Percentiles rank a stretch among this genome's conserved stretches.
These are phyloP conservation scores for Cercospora sojina DNA, from an alignment of 2,329 filamentous ascomycete genomes.

Conservation along the genomic window DNA sequence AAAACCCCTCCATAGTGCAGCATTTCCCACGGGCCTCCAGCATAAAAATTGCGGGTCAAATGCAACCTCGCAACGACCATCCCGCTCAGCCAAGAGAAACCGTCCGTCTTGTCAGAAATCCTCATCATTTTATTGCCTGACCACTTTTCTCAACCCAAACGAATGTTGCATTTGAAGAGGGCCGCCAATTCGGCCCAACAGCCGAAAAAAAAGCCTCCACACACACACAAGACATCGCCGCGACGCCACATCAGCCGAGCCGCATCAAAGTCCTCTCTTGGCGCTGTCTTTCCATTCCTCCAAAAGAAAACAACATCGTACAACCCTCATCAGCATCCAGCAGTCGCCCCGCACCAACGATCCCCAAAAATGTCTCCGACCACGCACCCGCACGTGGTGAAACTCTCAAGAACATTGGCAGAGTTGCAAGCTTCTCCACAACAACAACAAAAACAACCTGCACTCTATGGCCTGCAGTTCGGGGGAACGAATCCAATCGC, in stretches of 20 bases:
- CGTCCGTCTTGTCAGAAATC: background rate
- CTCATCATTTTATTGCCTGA: background rate
- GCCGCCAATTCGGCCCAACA: background rate
- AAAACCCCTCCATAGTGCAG: background rate
- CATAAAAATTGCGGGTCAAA: background rate
- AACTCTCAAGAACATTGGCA: conserved; percentile 5
- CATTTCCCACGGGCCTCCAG: background rate
- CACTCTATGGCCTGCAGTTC: background rate
- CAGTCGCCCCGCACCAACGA: background rate
- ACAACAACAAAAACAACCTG: background rate
- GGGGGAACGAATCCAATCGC: background rate
- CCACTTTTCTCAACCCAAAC: background rate
- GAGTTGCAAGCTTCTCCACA: background rate
- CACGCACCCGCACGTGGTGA: conserved; percentile 6
- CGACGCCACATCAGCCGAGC: conserved; percentile 5
- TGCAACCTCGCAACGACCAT: background rate
- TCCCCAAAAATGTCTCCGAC: background rate
- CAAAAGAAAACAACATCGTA: background rate
- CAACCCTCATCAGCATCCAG: too few species aligned
- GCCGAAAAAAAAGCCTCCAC: conserved; percentile 9
- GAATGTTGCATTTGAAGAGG: background rate
- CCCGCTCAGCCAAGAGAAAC: background rate
- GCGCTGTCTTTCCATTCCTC: background rate
- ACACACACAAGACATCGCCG: conserved; percentile 5
- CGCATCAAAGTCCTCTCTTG: background rate